Percentiles rank a stretch among this genome's conserved stretches.
These are phyloP conservation scores for Trematosphaeria pertusa DNA, from an alignment of 2,329 filamentous ascomycete species.

Conservation along the genomic window DNA sequence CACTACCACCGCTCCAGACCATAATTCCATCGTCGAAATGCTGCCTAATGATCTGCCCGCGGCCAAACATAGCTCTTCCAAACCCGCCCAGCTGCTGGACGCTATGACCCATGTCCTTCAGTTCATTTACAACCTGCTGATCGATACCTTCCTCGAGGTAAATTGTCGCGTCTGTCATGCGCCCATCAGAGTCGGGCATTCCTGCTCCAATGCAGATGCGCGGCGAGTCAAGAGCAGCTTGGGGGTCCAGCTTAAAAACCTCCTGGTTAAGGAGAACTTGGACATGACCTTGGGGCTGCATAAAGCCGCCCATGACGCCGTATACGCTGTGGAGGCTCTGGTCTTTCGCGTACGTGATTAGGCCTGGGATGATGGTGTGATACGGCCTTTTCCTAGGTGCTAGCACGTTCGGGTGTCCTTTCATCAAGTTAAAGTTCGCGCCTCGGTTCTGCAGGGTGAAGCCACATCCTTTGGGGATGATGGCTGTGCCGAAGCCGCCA, in stretches of 20 bases:
- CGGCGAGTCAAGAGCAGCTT: slow-evolving; percentile 88
- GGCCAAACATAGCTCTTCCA: slow-evolving; percentile 75
- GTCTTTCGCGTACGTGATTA: slow-evolving; percentile 80
- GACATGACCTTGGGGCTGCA: slow-evolving; percentile 96
- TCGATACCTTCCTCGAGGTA: slow-evolving; percentile 84
- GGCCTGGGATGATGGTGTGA: slow-evolving; percentile 95
- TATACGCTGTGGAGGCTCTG: slow-evolving; percentile 82
- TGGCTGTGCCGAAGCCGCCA: slow-evolving; percentile 83
- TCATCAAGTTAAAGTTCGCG: slow-evolving; percentile 78
- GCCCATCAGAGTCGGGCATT: slow-evolving; percentile 65
- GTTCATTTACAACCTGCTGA: slow-evolving; percentile 68
- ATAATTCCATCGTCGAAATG: slow-evolving; percentile 76
- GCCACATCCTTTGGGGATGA: slow-evolving; percentile 84
- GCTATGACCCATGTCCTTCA: slow-evolving; percentile 75
- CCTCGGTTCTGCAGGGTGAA: slow-evolving; percentile 96
- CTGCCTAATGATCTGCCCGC: slow-evolving; percentile 84
- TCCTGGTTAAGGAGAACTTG: slow-evolving; percentile 92
- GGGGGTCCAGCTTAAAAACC: slow-evolving; percentile 79
- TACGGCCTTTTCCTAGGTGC: slow-evolving; percentile 88
- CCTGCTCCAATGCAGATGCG: slow-evolving; percentile 85
- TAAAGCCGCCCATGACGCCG: slow-evolving; percentile 97
- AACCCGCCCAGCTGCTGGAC: slow-evolving; percentile 72
- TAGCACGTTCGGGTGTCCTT: slow-evolving; percentile 78
- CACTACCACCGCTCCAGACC: slow-evolving; percentile 89
- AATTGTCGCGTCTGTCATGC: slow-evolving; percentile 68